These are phyloP conservation scores for Mrakia hoshinonis DNA, from an alignment of 768 basidiomycete genomes.

Conservation along the genomic window DNA sequence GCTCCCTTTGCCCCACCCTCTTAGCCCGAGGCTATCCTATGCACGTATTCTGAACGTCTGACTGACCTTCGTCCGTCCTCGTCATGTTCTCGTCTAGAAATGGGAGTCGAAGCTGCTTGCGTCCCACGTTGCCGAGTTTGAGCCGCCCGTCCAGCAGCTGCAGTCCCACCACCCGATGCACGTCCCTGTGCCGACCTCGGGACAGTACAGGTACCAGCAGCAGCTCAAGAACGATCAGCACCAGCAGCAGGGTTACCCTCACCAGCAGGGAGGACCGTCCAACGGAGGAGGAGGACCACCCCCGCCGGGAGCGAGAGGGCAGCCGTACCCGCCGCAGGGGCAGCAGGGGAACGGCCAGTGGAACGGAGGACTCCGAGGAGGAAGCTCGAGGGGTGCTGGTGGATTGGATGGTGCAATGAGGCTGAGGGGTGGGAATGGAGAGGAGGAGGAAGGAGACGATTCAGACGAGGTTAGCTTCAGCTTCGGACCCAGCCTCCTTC, in stretches of 20 bases:
- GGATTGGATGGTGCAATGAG: constrained; percentile 11
- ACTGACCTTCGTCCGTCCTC: constrained; percentile 19
- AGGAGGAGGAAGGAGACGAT: constrained; percentile 23
- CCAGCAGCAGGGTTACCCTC: background rate
- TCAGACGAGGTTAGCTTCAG: constrained; percentile 5
- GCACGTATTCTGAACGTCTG: too few relatives aligned
- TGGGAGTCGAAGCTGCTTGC: constrained; percentile 92
- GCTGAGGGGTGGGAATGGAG: constrained; percentile 21
- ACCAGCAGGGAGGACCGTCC: constrained; percentile 13
- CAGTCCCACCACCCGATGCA: constrained; percentile 8
- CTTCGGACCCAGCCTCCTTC: background rate
- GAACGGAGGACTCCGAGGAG: constrained; percentile 20
- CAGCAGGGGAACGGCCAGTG: constrained; percentile 9
- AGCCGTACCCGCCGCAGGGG: background rate
- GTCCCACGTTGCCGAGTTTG: constrained; percentile 93
- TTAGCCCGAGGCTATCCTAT: too few relatives aligned
- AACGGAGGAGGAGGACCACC: too few relatives aligned
- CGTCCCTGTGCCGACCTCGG: background rate
- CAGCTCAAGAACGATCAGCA: background rate
- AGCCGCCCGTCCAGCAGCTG: constrained; percentile 49
- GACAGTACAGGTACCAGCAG: constrained; percentile 36
- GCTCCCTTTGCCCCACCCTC: background rate
- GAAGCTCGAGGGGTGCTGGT: background rate
- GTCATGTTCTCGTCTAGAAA: constrained; percentile 52
- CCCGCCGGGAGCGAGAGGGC: constrained; percentile 36